Conservation (phyloP, 2,329 filamentous ascomycete species). For the Gremmenia infestans region DNA sequence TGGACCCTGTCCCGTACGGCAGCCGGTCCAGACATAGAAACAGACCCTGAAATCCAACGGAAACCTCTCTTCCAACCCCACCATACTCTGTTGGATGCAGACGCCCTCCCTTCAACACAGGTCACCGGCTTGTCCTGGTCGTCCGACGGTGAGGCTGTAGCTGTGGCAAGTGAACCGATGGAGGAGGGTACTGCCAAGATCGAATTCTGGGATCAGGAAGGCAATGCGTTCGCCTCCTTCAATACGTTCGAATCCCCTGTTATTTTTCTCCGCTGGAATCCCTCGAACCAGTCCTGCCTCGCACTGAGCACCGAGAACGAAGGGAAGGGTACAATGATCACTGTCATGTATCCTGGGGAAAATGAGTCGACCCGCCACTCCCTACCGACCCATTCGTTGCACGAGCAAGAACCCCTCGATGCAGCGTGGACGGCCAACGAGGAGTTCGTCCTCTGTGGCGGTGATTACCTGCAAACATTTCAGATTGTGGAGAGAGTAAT, state of each 20-base stretch:
- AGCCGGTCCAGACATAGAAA: slow-evolving; percentile 30
- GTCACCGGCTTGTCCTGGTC: slow-evolving; percentile 59
- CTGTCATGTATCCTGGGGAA: slow-evolving; percentile 39
- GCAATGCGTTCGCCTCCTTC: slow-evolving; percentile 47
- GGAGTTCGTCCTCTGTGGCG: slow-evolving; percentile 56
- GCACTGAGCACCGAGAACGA: slow-evolving; percentile 52
- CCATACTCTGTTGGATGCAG: slow-evolving; percentile 49
- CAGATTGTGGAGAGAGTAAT: slow-evolving; percentile 45
- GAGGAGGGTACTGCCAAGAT: slow-evolving; percentile 46
- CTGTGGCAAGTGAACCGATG: slow-evolving; percentile 50
- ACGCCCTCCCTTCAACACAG: slow-evolving; percentile 46
- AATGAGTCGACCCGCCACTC: slow-evolving; percentile 37
- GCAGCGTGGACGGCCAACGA: slow-evolving; percentile 54
- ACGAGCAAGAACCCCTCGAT: slow-evolving; percentile 46
- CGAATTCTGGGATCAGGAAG: slow-evolving; percentile 52
- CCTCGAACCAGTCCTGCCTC: slow-evolving; percentile 48
- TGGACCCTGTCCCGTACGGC: slow-evolving; percentile 56
- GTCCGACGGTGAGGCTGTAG: slow-evolving; percentile 49
- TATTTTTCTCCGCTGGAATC: slow-evolving; percentile 58
- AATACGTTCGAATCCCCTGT: slow-evolving; percentile 56
- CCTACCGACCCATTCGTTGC: slow-evolving; percentile 46
- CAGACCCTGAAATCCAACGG: slow-evolving; percentile 30
- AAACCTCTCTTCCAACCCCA: slow-evolving; percentile 28
- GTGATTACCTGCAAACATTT: slow-evolving; percentile 47
- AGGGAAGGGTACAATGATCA: slow-evolving; percentile 49